Percentiles rank a stretch among this genome's conserved stretches.
phyloP scores from a whole-genome alignment of 208 protist genomes.

The Leishmania tarentolae region DNA sequence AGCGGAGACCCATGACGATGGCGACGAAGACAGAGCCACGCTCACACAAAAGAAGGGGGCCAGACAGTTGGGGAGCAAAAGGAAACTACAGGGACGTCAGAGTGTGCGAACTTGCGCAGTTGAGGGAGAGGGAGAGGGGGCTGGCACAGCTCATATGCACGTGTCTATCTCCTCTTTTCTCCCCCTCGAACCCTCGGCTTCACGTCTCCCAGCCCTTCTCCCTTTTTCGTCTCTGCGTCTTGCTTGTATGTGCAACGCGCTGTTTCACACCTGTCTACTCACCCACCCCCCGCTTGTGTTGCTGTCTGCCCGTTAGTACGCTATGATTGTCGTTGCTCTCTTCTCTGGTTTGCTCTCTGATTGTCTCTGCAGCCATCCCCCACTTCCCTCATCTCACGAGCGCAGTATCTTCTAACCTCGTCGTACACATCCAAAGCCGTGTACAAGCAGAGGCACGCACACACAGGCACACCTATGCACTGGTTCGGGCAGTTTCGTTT shows the following conservation, averaged over 20 bases:
- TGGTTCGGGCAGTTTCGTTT: not conserved
- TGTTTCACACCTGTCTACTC: not conserved
- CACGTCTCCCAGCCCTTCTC: not conserved
- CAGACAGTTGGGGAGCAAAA: not conserved
- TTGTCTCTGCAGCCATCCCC: constrained; percentile 3
- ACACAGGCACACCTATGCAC: not conserved
- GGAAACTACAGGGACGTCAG: not conserved
- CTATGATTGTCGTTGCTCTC: not conserved
- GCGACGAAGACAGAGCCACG: not conserved
- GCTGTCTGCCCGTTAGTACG: not conserved
- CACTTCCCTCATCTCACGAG: constrained; percentile 13
- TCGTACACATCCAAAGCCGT: not conserved
- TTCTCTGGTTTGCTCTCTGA: constrained; percentile 9
- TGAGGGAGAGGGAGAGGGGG: not conserved
- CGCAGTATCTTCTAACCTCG: not conserved
- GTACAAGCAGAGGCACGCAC: not conserved
- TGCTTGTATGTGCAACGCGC: constrained; percentile 11
- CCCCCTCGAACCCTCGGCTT: not conserved
- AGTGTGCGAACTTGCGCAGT: not conserved
- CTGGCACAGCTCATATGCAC: not conserved
- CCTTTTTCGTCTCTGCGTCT: constrained; percentile 15
- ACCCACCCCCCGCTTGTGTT: not conserved
- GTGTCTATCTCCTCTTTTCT: not conserved
- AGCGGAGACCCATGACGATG: not conserved
- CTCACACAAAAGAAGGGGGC: not conserved